Evolutionary conservation across 208 protist genomes (phyloP).

Genomic region (Wallacemonas sp.): DNA sequence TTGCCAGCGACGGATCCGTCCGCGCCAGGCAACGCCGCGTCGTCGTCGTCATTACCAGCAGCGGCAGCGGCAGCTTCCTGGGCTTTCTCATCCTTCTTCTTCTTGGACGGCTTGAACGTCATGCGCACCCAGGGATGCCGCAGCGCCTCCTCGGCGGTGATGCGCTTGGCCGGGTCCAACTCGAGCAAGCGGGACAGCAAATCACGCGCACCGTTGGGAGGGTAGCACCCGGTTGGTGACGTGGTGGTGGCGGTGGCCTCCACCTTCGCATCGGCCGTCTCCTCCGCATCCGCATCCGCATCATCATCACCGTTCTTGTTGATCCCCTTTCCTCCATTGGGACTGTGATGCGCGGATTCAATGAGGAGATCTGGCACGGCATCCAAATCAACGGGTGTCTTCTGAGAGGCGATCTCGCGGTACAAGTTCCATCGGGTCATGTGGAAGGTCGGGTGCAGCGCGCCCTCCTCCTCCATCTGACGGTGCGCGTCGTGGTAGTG

Average conservation of each 20-base stretch:
- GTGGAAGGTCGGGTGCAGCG: constrained; percentile 11
- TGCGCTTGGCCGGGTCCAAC: constrained; percentile 52
- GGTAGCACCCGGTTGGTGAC: constrained; percentile 20
- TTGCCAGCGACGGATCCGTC: constrained; percentile 17
- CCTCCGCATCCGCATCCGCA: background rate
- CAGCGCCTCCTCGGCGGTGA: constrained; percentile 71
- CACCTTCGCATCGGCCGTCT: background rate
- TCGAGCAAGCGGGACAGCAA: constrained; percentile 62
- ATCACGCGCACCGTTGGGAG: constrained; percentile 44
- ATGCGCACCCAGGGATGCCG: constrained; percentile 68
- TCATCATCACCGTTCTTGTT: background rate
- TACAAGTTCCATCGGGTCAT: constrained; percentile 74
- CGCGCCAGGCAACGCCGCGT: background rate
- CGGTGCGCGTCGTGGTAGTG: constrained; percentile 25
- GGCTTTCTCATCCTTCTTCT: constrained; percentile 13
- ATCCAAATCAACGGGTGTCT: constrained; percentile 38
- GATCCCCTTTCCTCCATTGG: constrained; percentile 4
- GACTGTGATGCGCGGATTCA: constrained; percentile 20
- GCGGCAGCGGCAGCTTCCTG: background rate
- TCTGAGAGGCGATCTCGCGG: constrained; percentile 56
- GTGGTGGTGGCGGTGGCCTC: background rate
- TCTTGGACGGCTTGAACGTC: constrained; percentile 31
- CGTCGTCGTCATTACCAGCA: background rate
- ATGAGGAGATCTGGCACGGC: constrained; percentile 42
- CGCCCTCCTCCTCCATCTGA: constrained; percentile 1